phyloP scores from a whole-genome alignment of 306 rosid genomes.

The Cicer judaicum region DNA sequence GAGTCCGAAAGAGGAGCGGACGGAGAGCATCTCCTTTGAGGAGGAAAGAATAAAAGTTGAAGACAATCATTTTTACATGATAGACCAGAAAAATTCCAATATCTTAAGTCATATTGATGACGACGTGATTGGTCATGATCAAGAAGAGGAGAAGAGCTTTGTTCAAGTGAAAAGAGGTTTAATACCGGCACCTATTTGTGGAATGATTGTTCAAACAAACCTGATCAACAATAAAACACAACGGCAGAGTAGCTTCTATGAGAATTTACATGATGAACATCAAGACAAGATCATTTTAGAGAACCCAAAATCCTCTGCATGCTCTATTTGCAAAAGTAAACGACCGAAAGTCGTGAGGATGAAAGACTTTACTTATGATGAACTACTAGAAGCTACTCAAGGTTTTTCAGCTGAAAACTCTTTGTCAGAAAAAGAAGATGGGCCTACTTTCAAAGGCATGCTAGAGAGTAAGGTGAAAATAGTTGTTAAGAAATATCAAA shows the following conservation, averaged over 20 bases:
- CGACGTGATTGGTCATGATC: slow-evolving; percentile 19
- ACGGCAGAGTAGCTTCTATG: slow-evolving; percentile 31
- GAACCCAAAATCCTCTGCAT: slow-evolving; percentile 46
- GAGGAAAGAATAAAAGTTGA: slow-evolving; percentile 27
- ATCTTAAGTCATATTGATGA: slow-evolving; percentile 30
- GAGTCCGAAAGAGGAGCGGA: slow-evolving; percentile 20
- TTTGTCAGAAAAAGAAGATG: slow-evolving; percentile 62
- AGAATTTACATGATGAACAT: slow-evolving; percentile 37
- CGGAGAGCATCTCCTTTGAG: neutral
- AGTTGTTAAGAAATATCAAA: slow-evolving; percentile 74
- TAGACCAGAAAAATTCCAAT: slow-evolving; percentile 7
- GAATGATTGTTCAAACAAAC: slow-evolving; percentile 11
- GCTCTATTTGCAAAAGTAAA: slow-evolving; percentile 64
- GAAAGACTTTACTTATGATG: slow-evolving; percentile 63
- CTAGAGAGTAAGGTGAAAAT: slow-evolving; percentile 54
- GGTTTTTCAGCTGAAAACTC: slow-evolving; percentile 62
- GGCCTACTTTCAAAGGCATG: slow-evolving; percentile 66
- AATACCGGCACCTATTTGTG: slow-evolving; percentile 15
- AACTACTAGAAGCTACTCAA: slow-evolving; percentile 63
- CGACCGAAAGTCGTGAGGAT: slow-evolving; percentile 58
- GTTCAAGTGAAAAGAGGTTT: slow-evolving; percentile 25
- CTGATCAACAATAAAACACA: slow-evolving; percentile 26
- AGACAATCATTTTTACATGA: slow-evolving; percentile 34
- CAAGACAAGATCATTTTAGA: slow-evolving; percentile 24
- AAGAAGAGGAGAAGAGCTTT: slow-evolving; percentile 1